Evolutionary conservation across 2,329 filamentous ascomycete species (phyloP).

Genomic region (Xylaria sp.): DNA sequence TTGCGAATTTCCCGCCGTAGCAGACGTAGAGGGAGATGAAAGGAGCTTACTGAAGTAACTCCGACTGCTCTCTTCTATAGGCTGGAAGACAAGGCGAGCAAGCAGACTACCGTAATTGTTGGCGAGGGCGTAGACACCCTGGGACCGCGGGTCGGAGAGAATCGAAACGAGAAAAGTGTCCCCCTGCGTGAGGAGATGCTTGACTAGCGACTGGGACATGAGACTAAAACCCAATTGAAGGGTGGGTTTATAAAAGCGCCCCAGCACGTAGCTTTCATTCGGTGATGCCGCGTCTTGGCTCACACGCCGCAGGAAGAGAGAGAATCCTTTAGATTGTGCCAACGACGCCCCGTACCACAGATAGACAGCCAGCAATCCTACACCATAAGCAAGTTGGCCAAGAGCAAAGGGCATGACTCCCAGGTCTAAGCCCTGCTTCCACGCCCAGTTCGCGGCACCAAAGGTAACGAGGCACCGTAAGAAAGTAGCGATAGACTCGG

Average conservation of each 20-base stretch:
- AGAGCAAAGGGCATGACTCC: slow-evolving; percentile 90
- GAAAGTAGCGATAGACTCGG: slow-evolving; percentile 86
- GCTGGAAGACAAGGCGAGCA: slow-evolving; percentile 90
- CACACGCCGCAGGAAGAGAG: slow-evolving; percentile 67
- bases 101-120: slow-evolving; percentile 94
- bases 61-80: slow-evolving; percentile 92
- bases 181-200: slow-evolving; percentile 93
- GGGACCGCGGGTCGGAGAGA: slow-evolving; percentile 80
- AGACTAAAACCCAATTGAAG: slow-evolving; percentile 81
- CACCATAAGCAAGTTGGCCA: slow-evolving; percentile 83
- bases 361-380: slow-evolving; percentile 77
- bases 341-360: slow-evolving; percentile 67
- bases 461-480: slow-evolving; percentile 81
- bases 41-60: slow-evolving; percentile 89
- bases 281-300: slow-evolving; percentile 35
- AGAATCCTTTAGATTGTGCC: slow-evolving; percentile 71
- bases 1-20: slow-evolving; percentile 23
- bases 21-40: slow-evolving; percentile 49
- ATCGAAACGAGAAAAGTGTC: slow-evolving; percentile 88
- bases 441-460: slow-evolving; percentile 73
- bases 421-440: slow-evolving; percentile 61
- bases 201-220: slow-evolving; percentile 87
- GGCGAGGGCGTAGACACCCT: slow-evolving; percentile 91
- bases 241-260: slow-evolving; percentile 76
- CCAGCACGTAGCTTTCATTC: slow-evolving; percentile 59